Conservation (phyloP, 768 basidiomycete species). For the Russula compacta region DNA sequence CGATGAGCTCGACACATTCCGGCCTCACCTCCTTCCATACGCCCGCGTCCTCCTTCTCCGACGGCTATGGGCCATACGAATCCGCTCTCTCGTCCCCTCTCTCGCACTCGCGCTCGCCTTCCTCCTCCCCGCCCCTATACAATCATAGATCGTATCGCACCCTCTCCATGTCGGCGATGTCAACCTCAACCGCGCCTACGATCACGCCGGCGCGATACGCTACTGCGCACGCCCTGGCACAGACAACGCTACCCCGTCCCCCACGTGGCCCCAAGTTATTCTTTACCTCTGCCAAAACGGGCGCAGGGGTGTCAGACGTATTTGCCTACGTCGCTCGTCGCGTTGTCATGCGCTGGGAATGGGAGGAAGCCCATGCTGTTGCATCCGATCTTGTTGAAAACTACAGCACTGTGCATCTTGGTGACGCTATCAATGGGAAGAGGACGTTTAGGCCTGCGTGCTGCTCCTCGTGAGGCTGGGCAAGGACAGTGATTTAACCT, state of each 20-base stretch:
- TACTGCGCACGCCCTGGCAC: not conserved
- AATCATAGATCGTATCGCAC: conserved; percentile 17
- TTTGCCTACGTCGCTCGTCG: conserved; percentile 66
- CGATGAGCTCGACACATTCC: conserved; percentile 49
- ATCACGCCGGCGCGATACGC: conserved; percentile 23
- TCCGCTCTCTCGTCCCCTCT: conserved; percentile 53
- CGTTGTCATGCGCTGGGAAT: conserved; percentile 56
- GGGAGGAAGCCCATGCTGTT: conserved; percentile 47
- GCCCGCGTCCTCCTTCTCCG: conserved; percentile 68
- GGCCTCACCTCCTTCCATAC: conserved; percentile 64
- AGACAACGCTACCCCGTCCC: conserved; percentile 26
- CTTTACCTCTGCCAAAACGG: conserved; percentile 73
- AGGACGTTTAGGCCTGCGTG: not conserved
- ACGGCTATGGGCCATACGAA: conserved; percentile 36
- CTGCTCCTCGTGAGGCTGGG: conserved; percentile 11
- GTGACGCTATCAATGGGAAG: not conserved
- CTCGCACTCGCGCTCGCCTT: conserved; percentile 26
- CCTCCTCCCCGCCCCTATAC: conserved; percentile 19
- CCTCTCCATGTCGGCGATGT: conserved; percentile 14
- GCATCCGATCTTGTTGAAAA: conserved; percentile 33
- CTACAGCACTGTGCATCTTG: conserved; percentile 8
- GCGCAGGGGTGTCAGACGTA: conserved; percentile 59
- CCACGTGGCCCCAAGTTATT: conserved; percentile 57
- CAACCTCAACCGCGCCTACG: conserved; percentile 20
- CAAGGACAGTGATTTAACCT: not conserved